Percentiles rank a stretch among this genome's conserved stretches.
Conservation (phyloP, 2,329 filamentous ascomycete species). For the Aureobasidium sp. region DNA sequence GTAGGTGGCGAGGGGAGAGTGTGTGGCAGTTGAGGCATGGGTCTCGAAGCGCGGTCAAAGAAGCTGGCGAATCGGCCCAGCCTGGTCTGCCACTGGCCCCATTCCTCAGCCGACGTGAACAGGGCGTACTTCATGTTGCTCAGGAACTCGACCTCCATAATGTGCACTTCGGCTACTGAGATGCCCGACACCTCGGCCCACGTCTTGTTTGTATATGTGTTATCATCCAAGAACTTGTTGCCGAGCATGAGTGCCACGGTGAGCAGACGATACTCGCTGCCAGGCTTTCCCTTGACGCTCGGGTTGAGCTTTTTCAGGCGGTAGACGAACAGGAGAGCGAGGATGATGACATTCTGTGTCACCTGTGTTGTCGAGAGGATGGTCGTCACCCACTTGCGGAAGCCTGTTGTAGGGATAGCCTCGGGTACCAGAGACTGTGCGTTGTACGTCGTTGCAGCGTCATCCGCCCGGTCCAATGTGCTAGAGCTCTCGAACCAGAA, state of each 20-base stretch:
- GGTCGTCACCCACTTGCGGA: conserved; percentile 87
- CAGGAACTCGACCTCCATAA: conserved; percentile 99
- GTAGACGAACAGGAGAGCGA: conserved; percentile 89
- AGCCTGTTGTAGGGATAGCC: conserved; percentile 68
- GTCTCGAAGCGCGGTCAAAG: conserved; percentile 58
- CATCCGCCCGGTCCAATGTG: conserved; percentile 68
- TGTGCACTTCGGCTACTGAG: conserved; percentile 86
- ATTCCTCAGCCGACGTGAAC: conserved; percentile 75
- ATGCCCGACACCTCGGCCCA: conserved; percentile 98
- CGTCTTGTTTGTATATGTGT: conserved; percentile 98
- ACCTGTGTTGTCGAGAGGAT: conserved; percentile 93
- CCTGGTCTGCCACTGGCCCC: conserved; percentile 79
- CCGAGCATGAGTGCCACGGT: conserved; percentile 96
- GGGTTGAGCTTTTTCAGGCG: conserved; percentile 85
- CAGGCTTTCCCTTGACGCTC: conserved; percentile 78
- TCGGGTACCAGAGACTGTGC: conserved; percentile 55
- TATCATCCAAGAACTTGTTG: conserved; percentile 98
- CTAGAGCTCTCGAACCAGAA: conserved; percentile 94
- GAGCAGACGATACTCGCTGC: conserved; percentile 86
- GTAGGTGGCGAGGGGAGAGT: conserved; percentile 45
- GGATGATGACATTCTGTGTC: conserved; percentile 84
- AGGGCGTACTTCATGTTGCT: conserved; percentile 97
- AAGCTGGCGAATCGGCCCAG: conserved; percentile 76
- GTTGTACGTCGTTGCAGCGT: conserved; percentile 25
- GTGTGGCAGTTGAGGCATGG: conserved; percentile 32